Conservation (phyloP, 192 early-diverging fungal genomes). For the Podila epigama region DNA sequence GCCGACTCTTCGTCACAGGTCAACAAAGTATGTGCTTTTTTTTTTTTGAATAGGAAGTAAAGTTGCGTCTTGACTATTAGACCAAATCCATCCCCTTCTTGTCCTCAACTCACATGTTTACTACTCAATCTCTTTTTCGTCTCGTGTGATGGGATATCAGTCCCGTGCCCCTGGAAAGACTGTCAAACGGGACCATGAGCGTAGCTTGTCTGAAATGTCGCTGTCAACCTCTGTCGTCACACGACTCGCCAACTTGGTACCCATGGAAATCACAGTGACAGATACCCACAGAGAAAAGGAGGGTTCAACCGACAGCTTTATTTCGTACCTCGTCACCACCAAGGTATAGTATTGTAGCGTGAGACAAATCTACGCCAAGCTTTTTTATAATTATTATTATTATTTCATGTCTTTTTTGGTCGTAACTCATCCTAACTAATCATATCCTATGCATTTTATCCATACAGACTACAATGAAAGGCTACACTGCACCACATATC, state of each 20-base stretch:
- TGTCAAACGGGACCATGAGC: slow-evolving; percentile 20
- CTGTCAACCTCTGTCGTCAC: slow-evolving; percentile 20
- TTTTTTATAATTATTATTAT: not conserved
- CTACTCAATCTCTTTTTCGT: not conserved
- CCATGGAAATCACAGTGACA: slow-evolving; percentile 70
- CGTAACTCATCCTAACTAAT: not conserved
- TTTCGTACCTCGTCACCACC: slow-evolving; percentile 86
- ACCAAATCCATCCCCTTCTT: no score
- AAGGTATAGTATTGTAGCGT: no score
- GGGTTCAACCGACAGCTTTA: slow-evolving; percentile 78
- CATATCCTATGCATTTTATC: not conserved
- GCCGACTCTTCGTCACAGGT: no score
- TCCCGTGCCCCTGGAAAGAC: slow-evolving; percentile 44
- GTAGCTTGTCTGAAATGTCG: slow-evolving; percentile 13
- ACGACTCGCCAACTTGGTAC: slow-evolving; percentile 28
- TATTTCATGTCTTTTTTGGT: slow-evolving; percentile 29
- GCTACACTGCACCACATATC: slow-evolving; percentile 59
- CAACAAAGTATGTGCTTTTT: slow-evolving; percentile 10
- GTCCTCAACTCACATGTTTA: not conserved
- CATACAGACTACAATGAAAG: slow-evolving; percentile 67
- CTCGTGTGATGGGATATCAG: not conserved
- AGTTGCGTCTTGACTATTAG: no score
- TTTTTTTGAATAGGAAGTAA: not conserved
- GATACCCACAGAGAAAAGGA: slow-evolving; percentile 93
- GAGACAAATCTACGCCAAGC: no score